Base-by-base conservation (phyloP, 805 yeast genomes). In the Lachancea thermotolerans region DNA sequence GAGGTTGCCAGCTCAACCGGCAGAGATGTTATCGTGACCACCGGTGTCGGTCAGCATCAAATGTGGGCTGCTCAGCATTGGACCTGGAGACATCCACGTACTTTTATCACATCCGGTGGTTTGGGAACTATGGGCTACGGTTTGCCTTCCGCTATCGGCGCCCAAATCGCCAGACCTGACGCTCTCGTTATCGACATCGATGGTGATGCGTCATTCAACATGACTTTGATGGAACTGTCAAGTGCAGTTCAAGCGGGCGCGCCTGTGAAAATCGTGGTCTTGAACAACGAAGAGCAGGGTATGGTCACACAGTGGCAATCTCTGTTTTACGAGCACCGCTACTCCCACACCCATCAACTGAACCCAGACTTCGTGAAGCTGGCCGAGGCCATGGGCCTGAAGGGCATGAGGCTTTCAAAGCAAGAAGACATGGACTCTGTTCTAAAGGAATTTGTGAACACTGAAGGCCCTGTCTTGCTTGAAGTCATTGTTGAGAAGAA, bases 271-370 rank as follows among this genome's bases (percentile, higher is more conserved):
- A 78, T 87, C 49, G 75, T 88, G 65, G 82, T 93, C 46, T 74
- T 93, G 64, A 93, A 93, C 71, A 93, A 93, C 68, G 98, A 91
- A 72, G 99, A 93, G 73, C 99, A 93, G 73, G 99, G 99, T 64
- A 93, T 93, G 99, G 99, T 93, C 46, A 91, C 98, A 11, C 99
- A 93, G 69, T 93, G 99, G 99, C 99, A 93, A 73, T 85, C 96
- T 10, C 73, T 93, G 50, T 93, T 93, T 75, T 93, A 93, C 70
- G 95, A 91, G 67, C 91, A 91, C 70, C 81, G 99, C 70, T 93
- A 87, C 68, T 77, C 97, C n/a, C 98, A 93, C 70, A 91, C 99
- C 18, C 98, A 93, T 71, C 99, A 93, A 72, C 64, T 77, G 48
- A 93, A 93, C 68, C 99, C 99, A 46, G 84, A 93, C 69, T 93